phyloP scores from a whole-genome alignment of 768 basidiomycete species.

The Suillus hirtellus region DNA sequence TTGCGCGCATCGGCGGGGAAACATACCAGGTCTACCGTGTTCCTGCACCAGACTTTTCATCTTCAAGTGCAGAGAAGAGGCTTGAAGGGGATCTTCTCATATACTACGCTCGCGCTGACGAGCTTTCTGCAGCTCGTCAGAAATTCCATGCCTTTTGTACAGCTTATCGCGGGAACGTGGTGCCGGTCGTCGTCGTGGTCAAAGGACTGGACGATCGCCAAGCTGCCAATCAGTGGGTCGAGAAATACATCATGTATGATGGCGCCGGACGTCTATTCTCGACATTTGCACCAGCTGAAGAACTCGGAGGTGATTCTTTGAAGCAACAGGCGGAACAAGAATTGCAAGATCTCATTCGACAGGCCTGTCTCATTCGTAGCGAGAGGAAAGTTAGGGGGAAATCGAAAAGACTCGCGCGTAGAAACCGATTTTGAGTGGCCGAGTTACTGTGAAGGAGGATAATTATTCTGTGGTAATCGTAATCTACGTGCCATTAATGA shows the following conservation, averaged over 20 bases:
- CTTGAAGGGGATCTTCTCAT: slow-evolving; percentile 8
- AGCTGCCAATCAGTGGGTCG: slow-evolving; percentile 15
- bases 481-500: neutral
- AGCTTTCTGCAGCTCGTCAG: neutral
- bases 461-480: neutral
- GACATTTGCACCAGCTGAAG: neutral
- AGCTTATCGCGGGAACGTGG: slow-evolving; percentile 16
- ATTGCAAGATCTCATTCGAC: neutral
- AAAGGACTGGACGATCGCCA: slow-evolving; percentile 15
- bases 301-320: neutral
- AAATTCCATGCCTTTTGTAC: slow-evolving; percentile 14
- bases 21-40: slow-evolving; percentile 3
- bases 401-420: neutral
- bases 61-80: neutral
- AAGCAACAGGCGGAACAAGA: neutral
- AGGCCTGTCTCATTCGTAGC: neutral
- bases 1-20: neutral
- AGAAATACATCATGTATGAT: neutral
- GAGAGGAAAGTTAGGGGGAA: neutral
- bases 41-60: neutral
- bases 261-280: neutral
- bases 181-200: slow-evolving; percentile 22
- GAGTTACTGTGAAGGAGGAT: neutral
- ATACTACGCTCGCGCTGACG: neutral
- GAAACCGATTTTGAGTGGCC: neutral